Evolutionary conservation across 2,329 filamentous ascomycete species (phyloP).

Genomic region (Colletotrichum tofieldiae): DNA sequence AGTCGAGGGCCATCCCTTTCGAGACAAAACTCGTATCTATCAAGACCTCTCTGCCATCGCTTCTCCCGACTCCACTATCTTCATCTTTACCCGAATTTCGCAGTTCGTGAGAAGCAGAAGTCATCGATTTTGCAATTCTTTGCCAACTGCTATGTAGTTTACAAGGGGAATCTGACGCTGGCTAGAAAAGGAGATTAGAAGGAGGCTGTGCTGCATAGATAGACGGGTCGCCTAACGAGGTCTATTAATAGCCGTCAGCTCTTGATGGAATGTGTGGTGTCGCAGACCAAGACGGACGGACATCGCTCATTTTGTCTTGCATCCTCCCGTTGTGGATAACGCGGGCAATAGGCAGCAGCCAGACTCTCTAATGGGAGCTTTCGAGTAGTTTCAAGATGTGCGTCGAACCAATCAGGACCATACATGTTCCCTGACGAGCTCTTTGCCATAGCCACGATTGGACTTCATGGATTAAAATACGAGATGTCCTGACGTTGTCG

Average conservation of each 20-base stretch:
- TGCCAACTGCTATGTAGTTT: neutral
- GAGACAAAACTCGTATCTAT: neutral
- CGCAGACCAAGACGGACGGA: neutral
- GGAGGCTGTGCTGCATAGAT: slow-evolving; percentile 4
- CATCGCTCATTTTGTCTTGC: neutral
- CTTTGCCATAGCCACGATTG: neutral
- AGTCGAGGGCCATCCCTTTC: neutral
- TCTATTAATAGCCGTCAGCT: slow-evolving; percentile 4
- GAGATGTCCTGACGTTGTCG: neutral
- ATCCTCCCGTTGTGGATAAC: neutral
- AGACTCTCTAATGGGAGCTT: neutral
- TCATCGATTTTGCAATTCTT: neutral
- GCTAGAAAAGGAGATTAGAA: slow-evolving; percentile 8
- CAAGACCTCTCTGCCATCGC: neutral
- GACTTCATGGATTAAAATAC: neutral
- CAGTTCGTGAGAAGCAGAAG: too few relatives aligned
- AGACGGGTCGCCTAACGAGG: neutral
- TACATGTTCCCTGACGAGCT: too few relatives aligned
- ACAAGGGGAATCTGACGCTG: neutral
- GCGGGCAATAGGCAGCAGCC: neutral
- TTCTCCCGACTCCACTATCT: neutral
- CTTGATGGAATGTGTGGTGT: neutral
- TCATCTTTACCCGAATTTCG: neutral
- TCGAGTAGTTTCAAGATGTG: too few relatives aligned
- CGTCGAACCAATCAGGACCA: neutral